Evolutionary conservation across 2,329 filamentous ascomycete species (phyloP).

Genomic region (Cytospora schulzeri): DNA sequence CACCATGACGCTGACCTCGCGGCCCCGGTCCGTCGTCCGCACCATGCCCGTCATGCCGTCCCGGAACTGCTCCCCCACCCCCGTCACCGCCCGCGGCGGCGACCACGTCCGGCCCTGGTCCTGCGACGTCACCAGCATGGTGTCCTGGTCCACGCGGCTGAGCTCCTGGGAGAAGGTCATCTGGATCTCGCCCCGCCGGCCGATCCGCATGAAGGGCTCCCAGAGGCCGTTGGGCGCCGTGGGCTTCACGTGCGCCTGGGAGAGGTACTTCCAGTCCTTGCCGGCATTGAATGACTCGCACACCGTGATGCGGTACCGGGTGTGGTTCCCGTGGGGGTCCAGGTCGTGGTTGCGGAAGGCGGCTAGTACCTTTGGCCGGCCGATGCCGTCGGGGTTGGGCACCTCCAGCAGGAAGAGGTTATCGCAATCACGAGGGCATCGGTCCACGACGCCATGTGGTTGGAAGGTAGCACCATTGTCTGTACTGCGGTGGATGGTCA

Average conservation of each 20-base stretch:
- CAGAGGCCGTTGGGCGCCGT: slow-evolving; percentile 41
- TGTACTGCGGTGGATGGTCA: slow-evolving; percentile 46
- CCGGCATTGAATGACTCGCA: slow-evolving; percentile 49
- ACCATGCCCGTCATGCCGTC: slow-evolving; percentile 51
- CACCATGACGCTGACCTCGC: slow-evolving; percentile 46
- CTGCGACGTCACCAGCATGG: slow-evolving; percentile 48
- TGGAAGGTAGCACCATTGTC: slow-evolving; percentile 46
- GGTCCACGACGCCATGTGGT: slow-evolving; percentile 46
- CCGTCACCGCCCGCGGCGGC: slow-evolving; percentile 41
- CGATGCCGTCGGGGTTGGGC: slow-evolving; percentile 30
- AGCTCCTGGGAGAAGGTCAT: slow-evolving; percentile 51
- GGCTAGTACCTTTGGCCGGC: slow-evolving; percentile 40
- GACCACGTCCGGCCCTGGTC: slow-evolving; percentile 48
- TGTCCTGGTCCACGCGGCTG: slow-evolving; percentile 49
- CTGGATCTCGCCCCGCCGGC: slow-evolving; percentile 39
- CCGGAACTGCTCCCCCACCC: slow-evolving; percentile 39
- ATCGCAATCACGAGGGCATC: slow-evolving; percentile 47
- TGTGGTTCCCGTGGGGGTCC: slow-evolving; percentile 3
- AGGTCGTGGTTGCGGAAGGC: slow-evolving; percentile 48
- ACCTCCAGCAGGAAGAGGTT: slow-evolving; percentile 50
- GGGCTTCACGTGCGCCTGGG: slow-evolving; percentile 46
- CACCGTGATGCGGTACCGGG: slow-evolving; percentile 50
- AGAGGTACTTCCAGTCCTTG: slow-evolving; percentile 44
- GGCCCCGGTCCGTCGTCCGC: slow-evolving; percentile 36
- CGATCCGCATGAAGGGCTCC: slow-evolving; percentile 51